phyloP scores from a whole-genome alignment of 2,329 filamentous ascomycete species.

The Metarhizium rileyi region DNA sequence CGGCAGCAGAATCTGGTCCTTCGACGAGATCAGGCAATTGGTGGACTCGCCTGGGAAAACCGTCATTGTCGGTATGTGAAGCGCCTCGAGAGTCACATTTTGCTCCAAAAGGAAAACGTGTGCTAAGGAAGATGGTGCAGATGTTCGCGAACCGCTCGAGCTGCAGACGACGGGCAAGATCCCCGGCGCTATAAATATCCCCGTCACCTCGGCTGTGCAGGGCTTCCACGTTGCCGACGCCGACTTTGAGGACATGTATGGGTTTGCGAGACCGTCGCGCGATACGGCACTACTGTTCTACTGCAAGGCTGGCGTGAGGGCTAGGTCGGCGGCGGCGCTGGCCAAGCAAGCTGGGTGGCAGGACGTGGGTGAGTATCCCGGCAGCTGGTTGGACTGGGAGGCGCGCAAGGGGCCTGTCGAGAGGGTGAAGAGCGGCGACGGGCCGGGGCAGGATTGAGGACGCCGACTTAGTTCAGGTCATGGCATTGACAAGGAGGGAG shows the following conservation, averaged over 20 bases:
- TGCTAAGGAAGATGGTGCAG: conserved; percentile 24
- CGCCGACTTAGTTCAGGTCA: conserved; percentile 38
- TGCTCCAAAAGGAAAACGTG: too few relatives aligned
- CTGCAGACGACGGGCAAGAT: conserved; percentile 58
- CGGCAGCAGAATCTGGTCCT: conserved; percentile 34
- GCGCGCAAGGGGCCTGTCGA: conserved; percentile 53
- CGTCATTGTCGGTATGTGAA: conserved; percentile 36
- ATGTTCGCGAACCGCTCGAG: conserved; percentile 66
- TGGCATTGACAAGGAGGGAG: conserved; percentile 18
- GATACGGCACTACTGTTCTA: conserved; percentile 68
- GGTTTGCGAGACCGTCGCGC: conserved; percentile 56
- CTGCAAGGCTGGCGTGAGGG: conserved; percentile 85
- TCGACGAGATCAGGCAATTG: conserved; percentile 37
- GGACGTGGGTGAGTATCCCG: conserved; percentile 61
- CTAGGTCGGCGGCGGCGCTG: conserved; percentile 64
- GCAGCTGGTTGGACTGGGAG: conserved; percentile 78
- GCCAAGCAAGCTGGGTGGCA: conserved; percentile 69
- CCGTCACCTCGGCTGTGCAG: conserved; percentile 67
- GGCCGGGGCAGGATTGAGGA: conserved; percentile 8
- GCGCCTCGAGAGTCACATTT: not conserved
- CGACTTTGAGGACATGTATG: conserved; percentile 77
- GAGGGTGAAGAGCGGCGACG: conserved; percentile 12
- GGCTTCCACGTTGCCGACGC: conserved; percentile 64
- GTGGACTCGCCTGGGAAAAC: conserved; percentile 14
- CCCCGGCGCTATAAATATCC: conserved; percentile 73